Percentiles rank a stretch among this genome's conserved stretches.
Conservation (phyloP, 129 eudicot species). For the Arctium minus region DNA sequence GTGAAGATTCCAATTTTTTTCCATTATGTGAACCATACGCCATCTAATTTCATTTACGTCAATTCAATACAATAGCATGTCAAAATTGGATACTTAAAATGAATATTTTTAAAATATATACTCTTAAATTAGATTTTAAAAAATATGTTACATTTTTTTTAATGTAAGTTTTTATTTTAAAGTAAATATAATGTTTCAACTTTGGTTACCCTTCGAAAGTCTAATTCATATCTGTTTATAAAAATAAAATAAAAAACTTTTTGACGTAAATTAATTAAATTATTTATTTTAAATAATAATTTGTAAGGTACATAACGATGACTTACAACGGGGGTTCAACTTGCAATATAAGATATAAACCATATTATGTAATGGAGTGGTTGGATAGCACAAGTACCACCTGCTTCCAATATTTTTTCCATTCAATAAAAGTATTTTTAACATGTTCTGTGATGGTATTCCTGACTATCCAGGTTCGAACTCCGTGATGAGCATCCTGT, state of each 20-base stretch:
- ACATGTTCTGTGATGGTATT: too few species aligned
- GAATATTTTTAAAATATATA: background rate
- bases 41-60: too few species aligned
- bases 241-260: background rate
- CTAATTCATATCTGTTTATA: background rate
- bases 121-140: background rate
- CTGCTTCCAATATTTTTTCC: background rate
- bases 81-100: background rate
- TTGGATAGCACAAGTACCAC: constrained; percentile 14
- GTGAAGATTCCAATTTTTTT: too few species aligned
- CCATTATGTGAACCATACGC: too few species aligned
- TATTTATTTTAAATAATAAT: background rate
- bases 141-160: background rate
- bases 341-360: constrained; percentile 7
- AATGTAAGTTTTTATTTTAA: background rate
- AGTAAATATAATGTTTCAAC: background rate
- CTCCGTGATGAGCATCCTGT: too few species aligned
- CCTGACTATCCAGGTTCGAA: too few species aligned
- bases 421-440: too few species aligned
- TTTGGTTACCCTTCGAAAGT: background rate
- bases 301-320: background rate
- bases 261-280: background rate
- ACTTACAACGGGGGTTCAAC: constrained; percentile 13
- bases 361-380: constrained; percentile 30
- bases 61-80: too few species aligned